Percentiles rank a stretch among this genome's conserved stretches.
Evolutionary conservation across 495 filamentous ascomycete species (phyloP).

Genomic region (Schizothecium vesticola): DNA sequence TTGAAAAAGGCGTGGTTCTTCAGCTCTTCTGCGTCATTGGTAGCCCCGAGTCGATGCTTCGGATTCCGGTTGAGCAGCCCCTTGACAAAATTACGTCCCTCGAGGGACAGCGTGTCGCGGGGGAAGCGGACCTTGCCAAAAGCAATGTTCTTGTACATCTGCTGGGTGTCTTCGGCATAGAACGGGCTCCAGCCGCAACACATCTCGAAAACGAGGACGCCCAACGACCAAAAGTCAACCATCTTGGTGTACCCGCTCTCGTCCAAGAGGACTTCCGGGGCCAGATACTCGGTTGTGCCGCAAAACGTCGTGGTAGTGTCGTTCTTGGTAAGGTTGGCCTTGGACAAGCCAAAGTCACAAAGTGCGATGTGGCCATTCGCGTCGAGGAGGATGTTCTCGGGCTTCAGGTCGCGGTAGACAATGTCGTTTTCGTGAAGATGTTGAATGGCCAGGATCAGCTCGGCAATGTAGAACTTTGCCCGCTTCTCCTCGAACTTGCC

Average conservation of each 20-base stretch:
- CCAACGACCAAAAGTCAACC: constrained; percentile 99
- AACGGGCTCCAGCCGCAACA: constrained; percentile 99
- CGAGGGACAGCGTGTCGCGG: constrained; percentile 83
- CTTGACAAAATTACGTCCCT: constrained; percentile 97
- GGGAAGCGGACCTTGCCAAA: constrained; percentile 98
- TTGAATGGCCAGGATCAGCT: constrained; percentile 90
- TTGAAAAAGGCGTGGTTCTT: constrained; percentile 92
- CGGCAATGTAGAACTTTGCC: constrained; percentile 98
- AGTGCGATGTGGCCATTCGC: constrained; percentile 86
- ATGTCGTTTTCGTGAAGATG: constrained; percentile 96
- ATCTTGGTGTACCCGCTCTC: constrained; percentile 99
- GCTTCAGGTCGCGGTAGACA: constrained; percentile 95
- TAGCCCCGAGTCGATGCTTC: constrained; percentile 87
- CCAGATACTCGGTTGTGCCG: constrained; percentile 95
- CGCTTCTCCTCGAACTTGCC: constrained; percentile 91
- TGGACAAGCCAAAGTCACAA: constrained; percentile 95
- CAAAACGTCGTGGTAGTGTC: constrained; percentile 99
- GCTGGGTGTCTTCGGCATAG: constrained; percentile 97
- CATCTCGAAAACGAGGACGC: constrained; percentile 98
- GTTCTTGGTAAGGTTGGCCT: constrained; percentile 92
- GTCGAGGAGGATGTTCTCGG: constrained; percentile 95
- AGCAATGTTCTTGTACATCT: constrained; percentile 99
- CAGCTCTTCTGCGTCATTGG: constrained; percentile 86
- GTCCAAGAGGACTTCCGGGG: constrained; percentile 90
- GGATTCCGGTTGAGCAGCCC: constrained; percentile 95